Base-by-base conservation (phyloP, 306 rosid genomes). In the Alnus rubra region DNA sequence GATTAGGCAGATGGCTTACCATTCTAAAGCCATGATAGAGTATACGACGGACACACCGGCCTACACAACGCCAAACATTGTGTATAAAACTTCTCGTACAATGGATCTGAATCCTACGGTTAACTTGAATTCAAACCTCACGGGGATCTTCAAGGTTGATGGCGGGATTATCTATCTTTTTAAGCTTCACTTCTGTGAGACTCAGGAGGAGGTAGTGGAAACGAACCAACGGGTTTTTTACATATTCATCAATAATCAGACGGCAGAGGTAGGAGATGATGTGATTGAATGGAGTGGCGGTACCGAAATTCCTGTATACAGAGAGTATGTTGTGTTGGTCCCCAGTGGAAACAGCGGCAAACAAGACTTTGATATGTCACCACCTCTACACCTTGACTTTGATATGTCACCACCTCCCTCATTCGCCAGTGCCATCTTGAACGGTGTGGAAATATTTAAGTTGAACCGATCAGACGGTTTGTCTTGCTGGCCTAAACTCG, bases 381-480 rank as follows among this genome's bases (percentile, higher is more conserved):
- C 45, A 5, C 45, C 28, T 23, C 28, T 23, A 23, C 28, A 23
- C 28, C 28, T 23, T 23, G 28, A 23, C 28, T 23, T 23, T 23
- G 28, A 23, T 23, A 23, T 23, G 28, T 23, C 28, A 23, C 28
- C 28, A 23, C 28, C 28, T 23, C 63, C 73, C 8, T 0, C 0
- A 8, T 75, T 0, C 12, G 10, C 0, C 13, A 39, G 28, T 44
- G 76, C 53, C 7, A 60, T 81, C 2, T 31, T 76, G 56, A 81
- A 81, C 37, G 84, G 84, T 7, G 39, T 76, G 1, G 80, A 81
- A 63, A 81, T 76, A 31, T 81, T 81, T 50, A 81, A 76, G 45
- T 6, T 81, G n/a, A 81, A 71, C 51, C 5, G 9, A 2, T 4
- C 68, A 0, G 1, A 8, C 3, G 73, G 84, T 2, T 59, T 23